These are phyloP conservation scores for Yarrowia sp. DNA, from an alignment of 805 yeast species.

Conservation along the genomic window DNA sequence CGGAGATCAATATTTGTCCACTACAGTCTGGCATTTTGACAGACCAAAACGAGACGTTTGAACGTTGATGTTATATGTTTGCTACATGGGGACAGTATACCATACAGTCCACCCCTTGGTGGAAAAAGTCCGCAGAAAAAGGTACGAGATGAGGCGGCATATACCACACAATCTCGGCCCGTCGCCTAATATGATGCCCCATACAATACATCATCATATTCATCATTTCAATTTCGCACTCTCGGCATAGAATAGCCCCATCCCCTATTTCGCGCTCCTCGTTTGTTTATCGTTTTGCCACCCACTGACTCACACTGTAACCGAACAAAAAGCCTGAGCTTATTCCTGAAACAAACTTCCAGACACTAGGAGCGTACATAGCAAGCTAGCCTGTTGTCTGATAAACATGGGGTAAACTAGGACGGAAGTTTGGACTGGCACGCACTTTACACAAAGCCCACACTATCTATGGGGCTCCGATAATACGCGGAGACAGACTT, in stretches of 20 bases:
- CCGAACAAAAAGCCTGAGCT: neutral
- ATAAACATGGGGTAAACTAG: neutral
- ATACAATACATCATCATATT: neutral
- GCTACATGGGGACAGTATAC: slow-evolving; percentile 11
- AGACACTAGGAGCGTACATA: neutral
- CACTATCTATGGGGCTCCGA: neutral
- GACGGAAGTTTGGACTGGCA: neutral
- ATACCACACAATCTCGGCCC: neutral
- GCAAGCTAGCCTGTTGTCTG: slow-evolving; percentile 7
- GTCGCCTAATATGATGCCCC: neutral
- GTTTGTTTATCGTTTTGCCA: slow-evolving; percentile 2
- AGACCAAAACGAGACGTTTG: neutral
- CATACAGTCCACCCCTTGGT: neutral
- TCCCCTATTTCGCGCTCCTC: neutral
- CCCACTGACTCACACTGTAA: slow-evolving; percentile 22
- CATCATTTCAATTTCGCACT: no score
- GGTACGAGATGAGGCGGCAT: neutral
- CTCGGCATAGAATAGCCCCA: neutral
- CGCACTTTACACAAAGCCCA: neutral
- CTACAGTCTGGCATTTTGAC: no score
- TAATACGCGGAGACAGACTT: neutral
- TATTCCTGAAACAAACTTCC: neutral
- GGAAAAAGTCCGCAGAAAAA: neutral
- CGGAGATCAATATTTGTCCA: neutral
- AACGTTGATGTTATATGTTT: slow-evolving; percentile 15